Conservation (phyloP, 495 filamentous ascomycete species). For the Podospora australis region DNA sequence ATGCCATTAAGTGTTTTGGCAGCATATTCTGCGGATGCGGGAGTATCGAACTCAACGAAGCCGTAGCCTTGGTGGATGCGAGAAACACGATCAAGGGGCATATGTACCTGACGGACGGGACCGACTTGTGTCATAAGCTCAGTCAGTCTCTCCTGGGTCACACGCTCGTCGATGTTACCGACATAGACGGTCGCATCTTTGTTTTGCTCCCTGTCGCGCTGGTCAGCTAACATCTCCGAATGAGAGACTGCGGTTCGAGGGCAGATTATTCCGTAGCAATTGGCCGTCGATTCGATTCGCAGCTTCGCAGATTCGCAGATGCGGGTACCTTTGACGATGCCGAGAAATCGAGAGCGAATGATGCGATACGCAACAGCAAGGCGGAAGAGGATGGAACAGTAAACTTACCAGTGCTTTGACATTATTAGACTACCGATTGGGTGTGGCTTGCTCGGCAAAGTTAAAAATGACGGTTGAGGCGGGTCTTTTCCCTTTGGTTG, state of each 20-base stretch:
- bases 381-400: background rate
- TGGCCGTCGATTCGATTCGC: too few relatives aligned
- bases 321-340: background rate
- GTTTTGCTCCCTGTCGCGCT: slow-evolving; percentile 77
- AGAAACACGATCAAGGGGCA: slow-evolving; percentile 95
- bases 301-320: too few relatives aligned
- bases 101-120: slow-evolving; percentile 92
- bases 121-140: slow-evolving; percentile 97
- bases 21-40: slow-evolving; percentile 95
- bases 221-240: background rate
- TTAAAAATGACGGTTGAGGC: background rate
- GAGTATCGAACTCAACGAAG: slow-evolving; percentile 95
- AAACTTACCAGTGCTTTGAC: slow-evolving; percentile 64
- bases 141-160: slow-evolving; percentile 84
- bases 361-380: background rate
- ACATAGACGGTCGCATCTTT: slow-evolving; percentile 98
- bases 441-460: background rate
- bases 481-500: background rate
- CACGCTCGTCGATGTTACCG: slow-evolving; percentile 95
- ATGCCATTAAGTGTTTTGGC: slow-evolving; percentile 95
- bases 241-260: too few relatives aligned
- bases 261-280: too few relatives aligned
- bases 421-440: slow-evolving; percentile 5
- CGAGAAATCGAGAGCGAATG: background rate
- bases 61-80: slow-evolving; percentile 96